Percentiles rank a stretch among this genome's conserved stretches.
phyloP scores from a whole-genome alignment of 163 green algal species.

The Scenedesmus sp. region DNA sequence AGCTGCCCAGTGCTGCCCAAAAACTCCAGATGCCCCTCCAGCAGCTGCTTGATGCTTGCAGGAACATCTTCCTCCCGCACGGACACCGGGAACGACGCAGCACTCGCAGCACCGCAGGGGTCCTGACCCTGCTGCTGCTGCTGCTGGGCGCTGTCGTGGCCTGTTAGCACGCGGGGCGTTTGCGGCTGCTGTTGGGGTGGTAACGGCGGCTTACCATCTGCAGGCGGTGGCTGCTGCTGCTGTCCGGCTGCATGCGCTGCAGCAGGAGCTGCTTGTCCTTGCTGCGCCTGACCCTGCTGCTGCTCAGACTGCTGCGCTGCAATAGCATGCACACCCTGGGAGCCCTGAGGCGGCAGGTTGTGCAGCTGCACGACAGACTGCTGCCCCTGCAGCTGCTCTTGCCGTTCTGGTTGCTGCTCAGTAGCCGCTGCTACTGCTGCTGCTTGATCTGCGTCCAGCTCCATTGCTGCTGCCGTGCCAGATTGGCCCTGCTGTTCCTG shows the following conservation, averaged over 20 bases:
- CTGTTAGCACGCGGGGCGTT: background rate
- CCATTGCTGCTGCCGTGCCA: background rate
- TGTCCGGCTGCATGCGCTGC: background rate
- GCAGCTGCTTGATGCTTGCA: slow-evolving; percentile 58
- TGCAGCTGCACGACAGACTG: background rate
- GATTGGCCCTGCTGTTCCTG: slow-evolving; percentile 4
- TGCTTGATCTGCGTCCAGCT: background rate
- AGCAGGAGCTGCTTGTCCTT: background rate
- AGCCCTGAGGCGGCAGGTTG: slow-evolving; percentile 1
- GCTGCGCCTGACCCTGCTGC: background rate
- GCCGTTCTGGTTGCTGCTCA: background rate
- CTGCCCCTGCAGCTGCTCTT: slow-evolving; percentile 24
- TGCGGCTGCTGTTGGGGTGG: background rate
- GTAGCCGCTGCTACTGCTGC: slow-evolving; percentile 4
- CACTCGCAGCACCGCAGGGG: background rate
- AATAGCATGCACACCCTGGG: slow-evolving; percentile 5
- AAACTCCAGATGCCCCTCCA: slow-evolving; percentile 83
- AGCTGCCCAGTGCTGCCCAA: slow-evolving; percentile 71
- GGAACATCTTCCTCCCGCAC: slow-evolving; percentile 31
- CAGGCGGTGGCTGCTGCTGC: background rate
- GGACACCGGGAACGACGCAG: slow-evolving; percentile 6
- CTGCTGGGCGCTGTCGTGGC: background rate
- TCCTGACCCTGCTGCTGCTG: slow-evolving; percentile 11
- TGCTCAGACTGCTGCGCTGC: background rate
- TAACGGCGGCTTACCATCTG: background rate